Base-by-base conservation (phyloP, 768 basidiomycete species). In the Hygrophorus pudorinus region DNA sequence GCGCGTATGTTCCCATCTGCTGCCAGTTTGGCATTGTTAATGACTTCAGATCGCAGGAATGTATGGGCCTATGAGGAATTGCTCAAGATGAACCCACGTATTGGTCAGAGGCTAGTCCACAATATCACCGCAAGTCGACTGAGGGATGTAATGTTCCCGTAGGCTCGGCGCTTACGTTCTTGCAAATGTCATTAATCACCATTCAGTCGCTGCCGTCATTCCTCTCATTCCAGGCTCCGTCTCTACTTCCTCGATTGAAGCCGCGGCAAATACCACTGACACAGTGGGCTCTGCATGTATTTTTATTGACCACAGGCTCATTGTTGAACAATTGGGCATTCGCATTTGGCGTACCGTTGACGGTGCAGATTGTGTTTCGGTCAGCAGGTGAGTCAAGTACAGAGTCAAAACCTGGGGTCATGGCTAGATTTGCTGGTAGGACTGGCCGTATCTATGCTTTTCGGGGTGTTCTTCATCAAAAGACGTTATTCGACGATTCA, bases 151-250 rank as follows among this genome's bases (percentile, higher is more conserved):
- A 5, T 27, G 31, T 5, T 34, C 32, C 24, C 30, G 14, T 30
- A 85, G 86, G 85, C 16, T 81, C 86, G 8, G 81, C 86, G 27
- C 72, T 92, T 36, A 90, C 88, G 3, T 86, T 90, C 63, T 77
- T 78, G 10, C 89, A 92, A 61, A 85, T 88, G 75, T 53, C 79
- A 29, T 90, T 87, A 62, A 81, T 90, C 42, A 72, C 85, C 5
- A 27, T 72, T 8, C 81, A 81, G 44, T 76, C 76, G 8, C 61
- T 88, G 6, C 80, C 85, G 1, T 67, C 72, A 0, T 85, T 85
- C 54, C 46, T 89, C 36, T 59, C 52, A 14, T 74, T 71, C 46
- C 47, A 62, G 41, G 38, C 56, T 49, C 8, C 51, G 42, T 49
- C 53, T 46, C 48, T 49, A 37, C 32, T 78, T 5, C 79, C 82